Evolutionary conservation across 2,329 filamentous ascomycete species (phyloP).

Genomic region (Pseudodiploospora longispora): DNA sequence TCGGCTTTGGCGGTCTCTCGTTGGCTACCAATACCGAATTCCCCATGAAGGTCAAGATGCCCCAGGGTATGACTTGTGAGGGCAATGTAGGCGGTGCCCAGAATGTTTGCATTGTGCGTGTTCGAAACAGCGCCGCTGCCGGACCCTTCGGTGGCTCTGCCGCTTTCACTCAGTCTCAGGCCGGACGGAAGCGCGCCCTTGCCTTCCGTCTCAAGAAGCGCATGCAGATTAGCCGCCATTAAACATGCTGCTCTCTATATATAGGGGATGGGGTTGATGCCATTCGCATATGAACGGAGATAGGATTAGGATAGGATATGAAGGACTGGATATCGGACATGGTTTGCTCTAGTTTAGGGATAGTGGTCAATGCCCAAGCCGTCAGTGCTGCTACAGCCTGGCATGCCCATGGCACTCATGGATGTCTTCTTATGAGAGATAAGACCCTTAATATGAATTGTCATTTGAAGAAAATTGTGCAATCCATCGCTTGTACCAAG

Average conservation of each 20-base stretch:
- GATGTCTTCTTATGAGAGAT: no score
- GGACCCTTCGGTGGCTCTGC: conserved; percentile 61
- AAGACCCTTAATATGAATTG: no score
- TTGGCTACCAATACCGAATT: conserved; percentile 55
- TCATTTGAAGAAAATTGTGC: no score
- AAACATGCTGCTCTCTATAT: not conserved
- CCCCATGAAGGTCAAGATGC: conserved; percentile 57
- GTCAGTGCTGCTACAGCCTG: no score
- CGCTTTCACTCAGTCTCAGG: conserved; percentile 54
- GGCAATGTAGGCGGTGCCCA: conserved; percentile 48
- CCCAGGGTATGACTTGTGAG: conserved; percentile 58
- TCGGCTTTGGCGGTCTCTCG: conserved; percentile 48
- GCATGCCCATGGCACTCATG: no score
- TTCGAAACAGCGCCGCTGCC: conserved; percentile 53
- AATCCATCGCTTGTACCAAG: no score
- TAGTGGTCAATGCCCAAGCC: no score
- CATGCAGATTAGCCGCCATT: conserved; percentile 22
- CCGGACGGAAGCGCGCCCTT: conserved; percentile 53
- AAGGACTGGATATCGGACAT: no score
- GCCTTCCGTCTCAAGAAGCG: conserved; percentile 40
- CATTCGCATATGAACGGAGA: no score
- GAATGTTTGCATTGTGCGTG: conserved; percentile 57
- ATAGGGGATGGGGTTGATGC: no score
- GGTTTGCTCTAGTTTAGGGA: no score
- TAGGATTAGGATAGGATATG: no score